phyloP scores from a whole-genome alignment of 2,329 filamentous ascomycete species.

The Penicillium sp. region DNA sequence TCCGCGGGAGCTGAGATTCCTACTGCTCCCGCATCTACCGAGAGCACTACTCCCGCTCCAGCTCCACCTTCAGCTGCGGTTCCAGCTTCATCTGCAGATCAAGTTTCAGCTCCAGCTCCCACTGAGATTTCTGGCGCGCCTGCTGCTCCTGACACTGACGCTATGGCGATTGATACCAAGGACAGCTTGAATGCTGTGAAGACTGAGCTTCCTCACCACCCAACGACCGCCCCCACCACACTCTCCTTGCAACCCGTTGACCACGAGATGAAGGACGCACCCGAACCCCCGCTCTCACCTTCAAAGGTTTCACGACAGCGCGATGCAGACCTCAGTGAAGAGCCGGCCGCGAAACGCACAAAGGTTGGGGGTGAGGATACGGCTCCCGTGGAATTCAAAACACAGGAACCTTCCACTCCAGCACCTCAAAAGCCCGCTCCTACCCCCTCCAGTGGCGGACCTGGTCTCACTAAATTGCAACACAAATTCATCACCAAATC shows the following conservation, averaged over 20 bases:
- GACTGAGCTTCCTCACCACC: conserved; percentile 40
- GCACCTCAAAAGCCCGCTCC: conserved; percentile 28
- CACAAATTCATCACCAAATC: conserved; percentile 45
- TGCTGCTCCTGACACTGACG: conserved; percentile 12
- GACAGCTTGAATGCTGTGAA: conserved; percentile 22
- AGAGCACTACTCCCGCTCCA: conserved; percentile 3
- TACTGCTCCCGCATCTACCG: conserved; percentile 1
- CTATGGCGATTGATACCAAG: conserved; percentile 26
- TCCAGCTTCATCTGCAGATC: not conserved
- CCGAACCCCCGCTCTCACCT: conserved; percentile 52
- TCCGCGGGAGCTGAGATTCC: not conserved
- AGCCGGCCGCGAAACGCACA: conserved; percentile 77
- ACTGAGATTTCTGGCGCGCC: not conserved
- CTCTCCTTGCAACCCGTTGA: conserved; percentile 37
- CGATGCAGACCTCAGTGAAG: conserved; percentile 66
- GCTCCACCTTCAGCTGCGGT: not conserved
- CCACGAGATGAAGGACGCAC: conserved; percentile 58
- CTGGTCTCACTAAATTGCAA: conserved; percentile 44
- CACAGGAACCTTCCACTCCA: conserved; percentile 45
- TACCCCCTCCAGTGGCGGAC: conserved; percentile 15
- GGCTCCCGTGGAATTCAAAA: conserved; percentile 48
- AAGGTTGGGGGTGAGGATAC: conserved; percentile 64
- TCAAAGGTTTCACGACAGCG: conserved; percentile 72
- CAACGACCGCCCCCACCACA: conserved; percentile 18
- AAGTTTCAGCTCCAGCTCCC: not conserved